Conservation (phyloP, 257 asterid genomes). For the Solanum ossicruentum region DNA sequence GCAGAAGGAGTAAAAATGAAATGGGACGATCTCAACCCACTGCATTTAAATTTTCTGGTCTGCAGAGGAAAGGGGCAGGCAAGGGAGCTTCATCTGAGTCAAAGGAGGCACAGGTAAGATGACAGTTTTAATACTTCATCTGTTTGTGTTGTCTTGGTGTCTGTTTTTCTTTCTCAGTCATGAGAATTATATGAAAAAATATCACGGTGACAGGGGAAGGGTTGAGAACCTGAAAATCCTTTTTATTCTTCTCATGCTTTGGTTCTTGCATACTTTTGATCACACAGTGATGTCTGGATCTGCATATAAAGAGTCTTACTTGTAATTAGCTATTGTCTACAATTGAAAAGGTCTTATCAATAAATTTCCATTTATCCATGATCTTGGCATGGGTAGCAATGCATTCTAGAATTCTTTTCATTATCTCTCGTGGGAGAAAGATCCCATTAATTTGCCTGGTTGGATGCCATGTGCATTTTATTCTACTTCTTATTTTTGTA, state of each 20-base stretch:
- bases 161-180: not conserved
- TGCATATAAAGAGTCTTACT: not conserved
- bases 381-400: too few relatives aligned
- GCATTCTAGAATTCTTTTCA: too few relatives aligned
- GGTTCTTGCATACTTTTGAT: not conserved
- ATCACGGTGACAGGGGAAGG: not conserved
- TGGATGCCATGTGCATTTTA: not conserved
- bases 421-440: too few relatives aligned
- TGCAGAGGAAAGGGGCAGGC: constrained; percentile 37
- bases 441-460: not conserved
- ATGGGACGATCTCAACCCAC: constrained; percentile 30
- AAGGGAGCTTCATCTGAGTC: constrained; percentile 29
- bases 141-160: not conserved
- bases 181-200: not conserved
- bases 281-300: not conserved
- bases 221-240: not conserved
- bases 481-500: not conserved
- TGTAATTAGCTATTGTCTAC: too few relatives aligned
- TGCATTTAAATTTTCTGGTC: constrained; percentile 26
- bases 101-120: constrained; percentile 43
- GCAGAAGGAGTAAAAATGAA: constrained; percentile 18
- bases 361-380: too few relatives aligned
- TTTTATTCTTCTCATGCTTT: not conserved
- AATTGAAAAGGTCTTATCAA: too few relatives aligned
- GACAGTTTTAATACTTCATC: not conserved